Conservation (phyloP, 2,329 filamentous ascomycete species). For the Hypoxylon sp. region DNA sequence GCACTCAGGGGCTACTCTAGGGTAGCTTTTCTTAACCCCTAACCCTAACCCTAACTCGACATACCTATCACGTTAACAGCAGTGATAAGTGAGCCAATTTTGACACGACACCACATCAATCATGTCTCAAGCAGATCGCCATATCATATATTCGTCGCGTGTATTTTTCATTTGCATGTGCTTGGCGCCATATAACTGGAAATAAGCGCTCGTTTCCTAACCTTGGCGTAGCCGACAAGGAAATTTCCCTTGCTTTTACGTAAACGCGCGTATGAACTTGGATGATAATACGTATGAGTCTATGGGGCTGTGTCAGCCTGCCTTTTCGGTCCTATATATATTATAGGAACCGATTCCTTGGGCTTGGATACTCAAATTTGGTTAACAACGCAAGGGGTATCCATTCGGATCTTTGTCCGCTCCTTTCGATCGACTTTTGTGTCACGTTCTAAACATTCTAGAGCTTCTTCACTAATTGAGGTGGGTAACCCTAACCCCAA, state of each 20-base stretch:
- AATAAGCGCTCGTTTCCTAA: constrained; percentile 3
- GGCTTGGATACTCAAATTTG: constrained; percentile 11
- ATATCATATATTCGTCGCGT: too few relatives aligned
- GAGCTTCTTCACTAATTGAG: constrained; percentile 6
- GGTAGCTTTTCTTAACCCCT: constrained; percentile 23
- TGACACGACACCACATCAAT: neutral
- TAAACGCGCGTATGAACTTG: neutral
- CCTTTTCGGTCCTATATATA: neutral
- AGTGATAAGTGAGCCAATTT: constrained; percentile 12
- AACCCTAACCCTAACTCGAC: neutral
- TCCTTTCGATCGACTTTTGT: neutral
- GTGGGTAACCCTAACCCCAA: neutral
- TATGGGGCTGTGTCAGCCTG: neutral
- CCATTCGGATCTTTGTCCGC: neutral
- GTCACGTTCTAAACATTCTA: neutral
- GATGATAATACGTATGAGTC: neutral
- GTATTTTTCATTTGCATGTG: too few relatives aligned
- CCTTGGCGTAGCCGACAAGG: neutral
- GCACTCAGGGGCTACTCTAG: constrained; percentile 34
- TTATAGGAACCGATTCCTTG: constrained; percentile 20
- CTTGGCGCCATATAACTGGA: neutral
- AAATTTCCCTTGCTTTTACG: neutral
- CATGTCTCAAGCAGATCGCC: too few relatives aligned
- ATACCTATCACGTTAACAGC: neutral
- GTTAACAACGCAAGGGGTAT: constrained; percentile 15